Evolutionary conservation across 179 eudicot species (phyloP).

Genomic region (Pouteria campechiana): DNA sequence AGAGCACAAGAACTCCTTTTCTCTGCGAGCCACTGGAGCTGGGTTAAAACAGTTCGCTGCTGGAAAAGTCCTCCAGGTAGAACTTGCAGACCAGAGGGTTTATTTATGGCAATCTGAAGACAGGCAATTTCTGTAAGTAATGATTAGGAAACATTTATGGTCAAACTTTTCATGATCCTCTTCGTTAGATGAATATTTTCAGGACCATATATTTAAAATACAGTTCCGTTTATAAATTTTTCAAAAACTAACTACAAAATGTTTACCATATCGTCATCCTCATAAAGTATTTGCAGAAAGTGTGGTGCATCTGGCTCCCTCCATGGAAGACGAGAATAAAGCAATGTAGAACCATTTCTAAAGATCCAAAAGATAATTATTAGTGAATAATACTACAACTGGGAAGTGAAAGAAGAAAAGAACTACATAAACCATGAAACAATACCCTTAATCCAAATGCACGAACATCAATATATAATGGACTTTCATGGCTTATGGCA

Average conservation of each 20-base stretch:
- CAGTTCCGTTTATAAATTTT: too few species aligned
- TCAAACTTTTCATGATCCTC: background rate
- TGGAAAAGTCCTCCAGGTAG: conserved; percentile 94
- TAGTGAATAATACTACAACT: background rate
- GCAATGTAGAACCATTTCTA: conserved; percentile 54
- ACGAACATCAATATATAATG: too few species aligned
- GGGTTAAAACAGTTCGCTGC: conserved; percentile 89
- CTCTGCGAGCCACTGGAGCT: conserved; percentile 56
- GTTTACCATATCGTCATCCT: conserved; percentile 79
- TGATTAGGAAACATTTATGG: background rate
- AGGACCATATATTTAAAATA: too few species aligned
- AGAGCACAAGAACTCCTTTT: conserved; percentile 12
- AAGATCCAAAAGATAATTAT: conserved; percentile 9
- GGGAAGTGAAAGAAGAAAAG: background rate
- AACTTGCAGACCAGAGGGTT: conserved; percentile 91
- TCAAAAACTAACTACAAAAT: background rate
- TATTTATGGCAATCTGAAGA: conserved; percentile 74
- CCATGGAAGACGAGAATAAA: conserved; percentile 87
- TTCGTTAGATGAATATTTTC: background rate
- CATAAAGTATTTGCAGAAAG: conserved; percentile 60
- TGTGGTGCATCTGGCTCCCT: conserved; percentile 86
- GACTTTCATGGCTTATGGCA: too few species aligned
- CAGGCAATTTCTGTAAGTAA: background rate
- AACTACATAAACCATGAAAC: background rate
- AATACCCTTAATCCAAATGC: background rate